phyloP scores from a whole-genome alignment of 495 filamentous ascomycete genomes.

The Chaetomium cochliodes region DNA sequence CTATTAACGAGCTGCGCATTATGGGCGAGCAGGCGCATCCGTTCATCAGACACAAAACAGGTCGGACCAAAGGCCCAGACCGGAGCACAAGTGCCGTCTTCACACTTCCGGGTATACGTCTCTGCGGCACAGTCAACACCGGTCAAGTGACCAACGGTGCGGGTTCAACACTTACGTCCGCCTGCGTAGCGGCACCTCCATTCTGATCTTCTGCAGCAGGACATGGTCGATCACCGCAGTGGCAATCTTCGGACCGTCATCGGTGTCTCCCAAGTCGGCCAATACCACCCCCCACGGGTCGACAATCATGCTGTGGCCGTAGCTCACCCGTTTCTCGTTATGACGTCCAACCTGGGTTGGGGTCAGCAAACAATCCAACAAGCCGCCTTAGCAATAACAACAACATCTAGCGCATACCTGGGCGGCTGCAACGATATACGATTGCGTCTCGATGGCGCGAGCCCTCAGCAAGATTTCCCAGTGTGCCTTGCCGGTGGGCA shows the following conservation, averaged over 20 bases:
- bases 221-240: slow-evolving; percentile 50
- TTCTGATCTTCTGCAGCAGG: slow-evolving; percentile 49
- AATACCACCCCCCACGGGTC: slow-evolving; percentile 84
- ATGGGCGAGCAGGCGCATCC: too few species aligned
- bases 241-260: slow-evolving; percentile 45
- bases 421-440: slow-evolving; percentile 83
- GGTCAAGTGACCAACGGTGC: not conserved
- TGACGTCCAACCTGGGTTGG: slow-evolving; percentile 46
- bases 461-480: slow-evolving; percentile 78
- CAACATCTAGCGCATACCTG: slow-evolving; percentile 57
- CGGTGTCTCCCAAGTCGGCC: slow-evolving; percentile 56
- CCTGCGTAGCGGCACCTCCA: slow-evolving; percentile 63
- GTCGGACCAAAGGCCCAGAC: too few species aligned
- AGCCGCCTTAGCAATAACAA: not conserved
- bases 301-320: slow-evolving; percentile 85
- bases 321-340: slow-evolving; percentile 75
- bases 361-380: not conserved
- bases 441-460: slow-evolving; percentile 86
- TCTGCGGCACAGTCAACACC: slow-evolving; percentile 12
- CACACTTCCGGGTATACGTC: slow-evolving; percentile 35
- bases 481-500: slow-evolving; percentile 81
- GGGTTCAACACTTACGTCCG: slow-evolving; percentile 41
- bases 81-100: too few species aligned
- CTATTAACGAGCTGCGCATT: too few species aligned
- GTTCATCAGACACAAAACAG: too few species aligned